Evolutionary conservation across 2,329 filamentous ascomycete species (phyloP), one percentile per base, ranked within the genome.

Genomic region (Pseudogymnoascus sp.): DNA sequence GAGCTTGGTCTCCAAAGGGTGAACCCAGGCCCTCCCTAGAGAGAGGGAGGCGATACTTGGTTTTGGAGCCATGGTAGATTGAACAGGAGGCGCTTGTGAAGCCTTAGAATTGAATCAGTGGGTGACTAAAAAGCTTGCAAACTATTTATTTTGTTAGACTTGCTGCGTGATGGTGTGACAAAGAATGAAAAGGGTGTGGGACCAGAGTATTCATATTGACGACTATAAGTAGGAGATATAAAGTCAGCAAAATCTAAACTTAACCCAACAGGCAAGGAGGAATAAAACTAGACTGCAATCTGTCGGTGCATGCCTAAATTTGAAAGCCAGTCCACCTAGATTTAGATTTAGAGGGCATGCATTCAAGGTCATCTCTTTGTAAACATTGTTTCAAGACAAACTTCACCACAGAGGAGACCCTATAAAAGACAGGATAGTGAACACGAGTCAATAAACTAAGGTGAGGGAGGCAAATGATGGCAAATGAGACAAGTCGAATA

Each of bases 11-110:
- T 79, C 73, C 18, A 93, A 78, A 30, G 79, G 77, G 72, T 93
- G 89, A 64, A 87, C 84, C 70, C 87, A 79, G 68, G 85, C 86
- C 57, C 87, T 85, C 59, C 89, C 88, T 2, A 91, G 78, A 3
- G 6, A 59, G 57, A 65, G 36, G 43, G 58, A 58, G 20, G 30
- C 36, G 30, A 36, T 57, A 35, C 33, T 60, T 14, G 39, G 25
- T 20, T 60, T 43, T 25, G 39, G 39, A n/a, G 39, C 12, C 39
- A 43, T 43, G 12, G 20, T n/a, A n/a, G 2, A 5, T 2, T 8
- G 12, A 12, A 14, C 5, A n/a, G 2, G 3, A 11, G 12, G 5
- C 12, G 1, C 6, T 25, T 2, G 20, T n/a, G 4, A 4, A 6
- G 20, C 3, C 2, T 25, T 43, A 7, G 5, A 6, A 8, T 25